Conservation (phyloP, 495 filamentous ascomycete genomes). For the Jackrogersella minutella region DNA sequence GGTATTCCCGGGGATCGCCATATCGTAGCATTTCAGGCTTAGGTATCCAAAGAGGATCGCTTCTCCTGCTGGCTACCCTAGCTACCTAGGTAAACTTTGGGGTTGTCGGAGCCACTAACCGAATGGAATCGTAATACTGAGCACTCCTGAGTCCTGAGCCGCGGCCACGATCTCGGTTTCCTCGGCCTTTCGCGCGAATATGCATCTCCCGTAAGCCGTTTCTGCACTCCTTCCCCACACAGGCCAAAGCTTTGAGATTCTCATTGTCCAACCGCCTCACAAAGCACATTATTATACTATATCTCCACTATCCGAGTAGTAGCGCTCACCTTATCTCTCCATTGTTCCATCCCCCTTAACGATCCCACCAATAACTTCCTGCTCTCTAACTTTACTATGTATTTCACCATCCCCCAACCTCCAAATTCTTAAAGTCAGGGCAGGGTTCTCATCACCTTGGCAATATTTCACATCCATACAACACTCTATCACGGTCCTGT, state of each 20-base stretch:
- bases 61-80: constrained; percentile 22
- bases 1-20: constrained; percentile 7
- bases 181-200: constrained; percentile 22
- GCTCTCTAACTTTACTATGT: background rate
- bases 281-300: background rate
- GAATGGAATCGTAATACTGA: constrained; percentile 32
- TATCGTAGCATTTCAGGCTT: background rate
- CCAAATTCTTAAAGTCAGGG: constrained; percentile 1
- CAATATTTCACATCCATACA: background rate
- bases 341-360: background rate
- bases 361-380: background rate
- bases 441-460: constrained; percentile 9
- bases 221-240: constrained; percentile 24
- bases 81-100: too few relatives aligned
- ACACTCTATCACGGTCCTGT: background rate
- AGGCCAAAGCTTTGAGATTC: constrained; percentile 8
- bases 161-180: constrained; percentile 25
- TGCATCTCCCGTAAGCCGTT: constrained; percentile 15
- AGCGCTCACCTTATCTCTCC: background rate
- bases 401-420: constrained; percentile 5
- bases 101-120: constrained; percentile 28
- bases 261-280: constrained; percentile 8
- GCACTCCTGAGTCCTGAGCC: too few relatives aligned
- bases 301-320: background rate
- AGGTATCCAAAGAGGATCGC: constrained; percentile 1